Conservation (phyloP, 1,284 basidiomycete genomes). For the Moniliophthora roreri region DNA sequence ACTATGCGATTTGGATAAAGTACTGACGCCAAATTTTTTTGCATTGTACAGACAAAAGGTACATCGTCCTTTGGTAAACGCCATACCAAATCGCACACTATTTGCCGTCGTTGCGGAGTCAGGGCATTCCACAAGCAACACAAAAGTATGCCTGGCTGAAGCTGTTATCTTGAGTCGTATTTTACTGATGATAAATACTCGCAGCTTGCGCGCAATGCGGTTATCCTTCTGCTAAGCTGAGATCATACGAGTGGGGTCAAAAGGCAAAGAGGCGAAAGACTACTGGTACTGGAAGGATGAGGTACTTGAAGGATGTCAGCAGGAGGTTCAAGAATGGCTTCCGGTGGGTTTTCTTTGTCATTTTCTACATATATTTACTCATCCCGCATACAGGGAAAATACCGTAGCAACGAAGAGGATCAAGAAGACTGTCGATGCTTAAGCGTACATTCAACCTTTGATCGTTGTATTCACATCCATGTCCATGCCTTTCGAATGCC, state of each 20-base stretch:
- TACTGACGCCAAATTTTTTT: slow-evolving; percentile 9
- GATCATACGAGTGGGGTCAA: slow-evolving; percentile 96
- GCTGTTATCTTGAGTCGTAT: not conserved
- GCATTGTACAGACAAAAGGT: slow-evolving; percentile 69
- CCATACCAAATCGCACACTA: slow-evolving; percentile 98
- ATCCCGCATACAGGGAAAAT: slow-evolving; percentile 66
- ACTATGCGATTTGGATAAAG: slow-evolving; percentile 12
- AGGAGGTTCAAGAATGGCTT: slow-evolving; percentile 98
- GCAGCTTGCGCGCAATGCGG: slow-evolving; percentile 94
- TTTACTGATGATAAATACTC: not conserved
- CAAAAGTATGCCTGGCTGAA: slow-evolving; percentile 69
- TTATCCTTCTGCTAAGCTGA: slow-evolving; percentile 93
- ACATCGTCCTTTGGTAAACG: slow-evolving; percentile 73
- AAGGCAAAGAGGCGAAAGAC: slow-evolving; percentile 99
- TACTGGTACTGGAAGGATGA: slow-evolving; percentile 96
- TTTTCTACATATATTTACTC: not conserved
- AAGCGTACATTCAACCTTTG: slow-evolving; percentile 15
- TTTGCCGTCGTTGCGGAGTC: slow-evolving; percentile 93
- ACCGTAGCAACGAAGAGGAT: slow-evolving; percentile 67
- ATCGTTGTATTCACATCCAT: too few species aligned
- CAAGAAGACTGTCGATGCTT: slow-evolving; percentile 47
- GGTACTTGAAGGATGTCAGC: slow-evolving; percentile 89
- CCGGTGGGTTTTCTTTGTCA: slow-evolving; percentile 49
- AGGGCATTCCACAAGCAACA: slow-evolving; percentile 96
- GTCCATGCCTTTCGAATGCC: too few species aligned